Percentiles rank a stretch among this genome's conserved stretches.
phyloP scores from a whole-genome alignment of 176 grass and related monocot genomes.

The Hordeum marinum region DNA sequence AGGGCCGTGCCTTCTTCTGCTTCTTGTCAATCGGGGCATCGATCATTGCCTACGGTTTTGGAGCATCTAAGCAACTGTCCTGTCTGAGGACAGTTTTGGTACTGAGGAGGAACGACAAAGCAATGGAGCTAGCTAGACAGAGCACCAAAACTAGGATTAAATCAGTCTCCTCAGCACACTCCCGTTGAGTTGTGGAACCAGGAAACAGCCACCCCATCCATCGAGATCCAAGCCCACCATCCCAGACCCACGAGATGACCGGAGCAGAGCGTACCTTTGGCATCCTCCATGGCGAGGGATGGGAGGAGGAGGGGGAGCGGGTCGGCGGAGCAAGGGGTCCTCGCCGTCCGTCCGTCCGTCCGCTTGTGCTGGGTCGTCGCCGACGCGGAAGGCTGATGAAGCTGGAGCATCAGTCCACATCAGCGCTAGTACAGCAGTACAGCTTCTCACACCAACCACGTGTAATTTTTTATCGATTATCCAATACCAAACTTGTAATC shows the following conservation, averaged over 20 bases:
- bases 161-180: background rate
- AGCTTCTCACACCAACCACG: too few relatives aligned
- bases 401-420: background rate
- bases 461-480: too few relatives aligned
- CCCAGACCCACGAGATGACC: background rate
- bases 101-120: background rate
- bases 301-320: background rate
- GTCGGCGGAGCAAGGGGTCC: background rate
- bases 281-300: slow-evolving; percentile 52
- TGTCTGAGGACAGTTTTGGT: background rate
- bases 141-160: background rate
- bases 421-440: too few relatives aligned
- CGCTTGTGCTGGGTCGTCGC: too few relatives aligned
- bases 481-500: too few relatives aligned
- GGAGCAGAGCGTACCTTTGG: slow-evolving; percentile 39
- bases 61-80: too few relatives aligned
- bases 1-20: background rate
- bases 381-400: background rate
- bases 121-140: background rate
- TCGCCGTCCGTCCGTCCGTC: too few relatives aligned
- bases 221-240: background rate
- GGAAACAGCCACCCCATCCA: background rate
- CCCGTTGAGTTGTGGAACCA: background rate
- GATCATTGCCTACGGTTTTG: background rate
- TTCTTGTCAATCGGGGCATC: background rate